phyloP scores from a whole-genome alignment of 352 stramenopile genomes.

The Phytopythium cucurbitacearum region DNA sequence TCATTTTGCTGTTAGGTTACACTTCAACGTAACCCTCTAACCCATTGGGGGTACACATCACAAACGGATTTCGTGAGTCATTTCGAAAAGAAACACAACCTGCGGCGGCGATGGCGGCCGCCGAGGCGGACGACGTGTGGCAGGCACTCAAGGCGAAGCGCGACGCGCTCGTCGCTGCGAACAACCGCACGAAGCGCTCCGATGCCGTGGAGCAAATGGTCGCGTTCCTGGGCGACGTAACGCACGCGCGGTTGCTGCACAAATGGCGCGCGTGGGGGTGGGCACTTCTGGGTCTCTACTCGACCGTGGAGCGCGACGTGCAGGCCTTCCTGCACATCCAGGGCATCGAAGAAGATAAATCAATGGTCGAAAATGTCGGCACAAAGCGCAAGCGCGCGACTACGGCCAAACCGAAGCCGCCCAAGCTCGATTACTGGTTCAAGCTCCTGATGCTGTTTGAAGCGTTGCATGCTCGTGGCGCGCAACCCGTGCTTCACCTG shows the following conservation, averaged over 20 bases:
- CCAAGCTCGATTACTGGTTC: slow-evolving; percentile 47
- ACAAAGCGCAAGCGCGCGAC: slow-evolving; percentile 24
- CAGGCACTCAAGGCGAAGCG: slow-evolving; percentile 35
- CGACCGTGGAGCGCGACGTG: slow-evolving; percentile 44
- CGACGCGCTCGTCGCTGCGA: slow-evolving; percentile 39
- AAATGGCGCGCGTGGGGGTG: slow-evolving; percentile 72
- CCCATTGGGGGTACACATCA: too few species aligned
- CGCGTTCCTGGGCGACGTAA: slow-evolving; percentile 47
- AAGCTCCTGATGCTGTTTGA: slow-evolving; percentile 63
- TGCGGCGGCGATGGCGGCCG: slow-evolving; percentile 2
- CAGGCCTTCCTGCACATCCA: slow-evolving; percentile 28
- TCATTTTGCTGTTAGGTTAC: too few species aligned
- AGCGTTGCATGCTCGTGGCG: slow-evolving; percentile 39
- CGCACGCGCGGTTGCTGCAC: slow-evolving; percentile 47
- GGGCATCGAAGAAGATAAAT: background rate
- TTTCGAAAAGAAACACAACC: too few species aligned
- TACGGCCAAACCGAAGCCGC: slow-evolving; percentile 19
- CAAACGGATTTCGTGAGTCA: too few species aligned
- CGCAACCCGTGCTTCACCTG: slow-evolving; percentile 54
- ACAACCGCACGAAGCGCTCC: slow-evolving; percentile 26
- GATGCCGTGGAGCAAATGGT: slow-evolving; percentile 32
- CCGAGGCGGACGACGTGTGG: slow-evolving; percentile 32
- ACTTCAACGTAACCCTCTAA: too few species aligned
- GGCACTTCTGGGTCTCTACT: slow-evolving; percentile 44
- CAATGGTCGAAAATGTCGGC: background rate